phyloP scores from a whole-genome alignment of 768 basidiomycete species.

The Suillus americanus region DNA sequence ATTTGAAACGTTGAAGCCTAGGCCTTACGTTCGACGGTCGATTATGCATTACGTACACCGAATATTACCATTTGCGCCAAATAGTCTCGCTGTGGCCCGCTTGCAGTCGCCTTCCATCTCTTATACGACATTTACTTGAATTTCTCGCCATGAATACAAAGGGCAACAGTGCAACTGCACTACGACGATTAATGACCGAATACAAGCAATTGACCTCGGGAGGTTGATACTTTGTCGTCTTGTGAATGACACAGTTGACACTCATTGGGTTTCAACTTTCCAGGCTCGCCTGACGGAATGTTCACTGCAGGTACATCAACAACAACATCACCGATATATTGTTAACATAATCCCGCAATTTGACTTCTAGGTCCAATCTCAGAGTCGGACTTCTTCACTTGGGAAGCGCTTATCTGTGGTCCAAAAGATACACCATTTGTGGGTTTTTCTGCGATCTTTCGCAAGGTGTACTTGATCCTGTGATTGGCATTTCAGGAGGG shows the following conservation, averaged over 20 bases:
- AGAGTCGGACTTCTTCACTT: constrained; percentile 92
- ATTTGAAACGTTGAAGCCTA: background rate
- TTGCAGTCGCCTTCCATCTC: background rate
- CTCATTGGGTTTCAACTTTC: constrained; percentile 4
- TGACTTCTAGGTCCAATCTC: constrained; percentile 69
- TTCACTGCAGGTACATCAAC: constrained; percentile 74
- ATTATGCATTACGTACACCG: background rate
- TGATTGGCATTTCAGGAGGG: constrained; percentile 64
- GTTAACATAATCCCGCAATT: background rate
- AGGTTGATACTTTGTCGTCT: constrained; percentile 41
- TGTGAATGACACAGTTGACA: background rate
- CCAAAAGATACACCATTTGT: constrained; percentile 96
- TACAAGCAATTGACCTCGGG: constrained; percentile 84
- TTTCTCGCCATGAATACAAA: constrained; percentile 48
- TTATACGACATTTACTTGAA: background rate
- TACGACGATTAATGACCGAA: constrained; percentile 89
- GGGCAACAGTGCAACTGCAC: constrained; percentile 63
- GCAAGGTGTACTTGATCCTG: constrained; percentile 2
- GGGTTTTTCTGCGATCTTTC: constrained; percentile 28
- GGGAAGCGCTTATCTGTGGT: constrained; percentile 93
- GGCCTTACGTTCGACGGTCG: background rate
- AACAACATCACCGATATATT: constrained; percentile 5
- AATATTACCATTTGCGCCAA: background rate
- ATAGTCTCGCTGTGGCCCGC: background rate
- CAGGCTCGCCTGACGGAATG: constrained; percentile 91